phyloP scores from a whole-genome alignment of 495 filamentous ascomycete genomes.

The Penicillium subrubescens region DNA sequence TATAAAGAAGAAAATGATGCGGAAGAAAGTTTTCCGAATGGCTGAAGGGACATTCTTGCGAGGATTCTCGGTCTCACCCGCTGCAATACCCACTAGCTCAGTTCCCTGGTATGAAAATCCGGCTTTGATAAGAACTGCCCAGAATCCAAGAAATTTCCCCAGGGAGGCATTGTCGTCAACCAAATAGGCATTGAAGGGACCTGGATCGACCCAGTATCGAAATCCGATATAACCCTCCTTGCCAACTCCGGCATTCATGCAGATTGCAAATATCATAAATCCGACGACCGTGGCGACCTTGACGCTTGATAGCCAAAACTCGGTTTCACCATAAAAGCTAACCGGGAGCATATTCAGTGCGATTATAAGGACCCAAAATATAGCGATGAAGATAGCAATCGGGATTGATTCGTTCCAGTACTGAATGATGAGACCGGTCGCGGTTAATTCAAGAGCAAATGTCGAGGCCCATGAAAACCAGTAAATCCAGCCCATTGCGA shows the following conservation, averaged over 20 bases:
- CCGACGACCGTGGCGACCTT: constrained; percentile 60
- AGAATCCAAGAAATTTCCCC: constrained; percentile 41
- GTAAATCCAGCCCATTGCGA: constrained; percentile 71
- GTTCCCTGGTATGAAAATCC: constrained; percentile 67
- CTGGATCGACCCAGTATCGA: constrained; percentile 63
- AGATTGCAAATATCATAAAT: constrained; percentile 32
- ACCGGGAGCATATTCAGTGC: constrained; percentile 59
- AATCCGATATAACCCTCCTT: constrained; percentile 56
- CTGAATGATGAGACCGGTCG: constrained; percentile 64
- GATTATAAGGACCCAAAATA: constrained; percentile 66
- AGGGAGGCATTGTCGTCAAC: constrained; percentile 58
- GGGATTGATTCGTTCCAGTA: constrained; percentile 63
- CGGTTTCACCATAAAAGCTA: constrained; percentile 52
- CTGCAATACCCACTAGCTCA: constrained; percentile 65
- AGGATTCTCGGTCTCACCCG: constrained; percentile 66
- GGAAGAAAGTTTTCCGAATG: constrained; percentile 67
- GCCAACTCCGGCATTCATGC: constrained; percentile 59
- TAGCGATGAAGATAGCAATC: constrained; percentile 62
- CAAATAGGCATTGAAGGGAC: constrained; percentile 60
- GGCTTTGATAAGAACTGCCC: constrained; percentile 46
- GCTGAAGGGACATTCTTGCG: constrained; percentile 60
- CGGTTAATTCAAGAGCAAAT: constrained; percentile 65
- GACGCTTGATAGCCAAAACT: constrained; percentile 58
- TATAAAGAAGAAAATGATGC: constrained; percentile 68
- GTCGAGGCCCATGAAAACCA: constrained; percentile 57